These are phyloP conservation scores for Neodidymelliopsis sp. DNA, from an alignment of 2,329 filamentous ascomycete genomes.

Conservation along the genomic window DNA sequence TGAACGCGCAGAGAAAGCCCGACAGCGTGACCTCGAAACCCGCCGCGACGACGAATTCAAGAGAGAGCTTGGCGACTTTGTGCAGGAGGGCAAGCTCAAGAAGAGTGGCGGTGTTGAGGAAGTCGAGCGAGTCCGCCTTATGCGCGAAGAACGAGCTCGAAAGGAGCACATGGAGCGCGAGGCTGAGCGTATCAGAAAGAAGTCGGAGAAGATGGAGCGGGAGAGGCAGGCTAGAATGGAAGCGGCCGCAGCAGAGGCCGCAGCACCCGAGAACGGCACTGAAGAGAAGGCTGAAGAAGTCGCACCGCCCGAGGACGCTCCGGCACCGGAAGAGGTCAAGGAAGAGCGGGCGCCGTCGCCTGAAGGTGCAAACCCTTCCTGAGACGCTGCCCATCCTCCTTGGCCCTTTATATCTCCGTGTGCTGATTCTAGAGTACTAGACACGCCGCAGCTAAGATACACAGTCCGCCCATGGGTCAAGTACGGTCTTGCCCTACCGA, in stretches of 20 bases:
- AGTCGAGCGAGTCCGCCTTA: conserved; percentile 81
- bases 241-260: conserved; percentile 31
- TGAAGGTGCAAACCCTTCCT: conserved; percentile 47
- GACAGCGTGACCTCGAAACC: conserved; percentile 85
- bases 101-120: conserved; percentile 97
- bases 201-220: conserved; percentile 54
- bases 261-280: conserved; percentile 26
- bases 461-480: conserved; percentile 42
- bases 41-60: conserved; percentile 79
- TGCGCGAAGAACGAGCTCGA: conserved; percentile 85
- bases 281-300: conserved; percentile 36
- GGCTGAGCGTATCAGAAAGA: conserved; percentile 54
- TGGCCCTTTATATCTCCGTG: conserved; percentile 14
- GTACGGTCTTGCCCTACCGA: conserved; percentile 26
- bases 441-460: conserved; percentile 26
- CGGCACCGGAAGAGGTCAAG: conserved; percentile 36
- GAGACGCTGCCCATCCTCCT: conserved; percentile 27
- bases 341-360: conserved; percentile 35
- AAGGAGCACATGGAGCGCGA: conserved; percentile 72
- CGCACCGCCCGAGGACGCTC: conserved; percentile 23
- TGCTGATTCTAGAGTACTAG: conserved; percentile 38
- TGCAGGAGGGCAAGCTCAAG: conserved; percentile 89
- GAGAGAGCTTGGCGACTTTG: conserved; percentile 84
- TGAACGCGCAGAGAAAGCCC: conserved; percentile 90
- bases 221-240: conserved; percentile 43